Base-by-base conservation (phyloP, 169 alveolate genomes). In the Cryptosporidium bovis region DNA sequence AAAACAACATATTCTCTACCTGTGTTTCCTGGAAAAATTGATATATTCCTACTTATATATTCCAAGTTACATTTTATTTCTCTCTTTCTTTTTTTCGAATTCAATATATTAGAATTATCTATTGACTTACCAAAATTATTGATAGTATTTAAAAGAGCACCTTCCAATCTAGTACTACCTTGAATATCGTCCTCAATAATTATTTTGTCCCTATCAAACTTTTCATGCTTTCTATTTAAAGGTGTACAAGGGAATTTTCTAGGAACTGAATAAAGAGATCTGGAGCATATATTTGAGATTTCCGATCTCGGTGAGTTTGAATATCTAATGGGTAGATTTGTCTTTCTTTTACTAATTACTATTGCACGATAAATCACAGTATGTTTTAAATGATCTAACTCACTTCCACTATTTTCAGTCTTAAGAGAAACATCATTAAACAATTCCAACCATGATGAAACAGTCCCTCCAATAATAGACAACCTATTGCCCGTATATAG, bases 1-100 rank as follows among this genome's bases (percentile, higher is more conserved):
- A 77, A 77, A 16, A 77, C 64, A 12, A 62, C 60, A 36, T 60
- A 77, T 50, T 77, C 87, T 62, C 87, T 77, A 20, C 87, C 87
- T n/a, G 64, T 56, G 46, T 62, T 62, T 15, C 71, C 71, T 60
- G 87, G 71, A n/a, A 77, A 77, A 44, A 62, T 62, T 20, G 87
- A 60, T 12, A 77, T 31, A 12, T 69, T 55, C 48, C 40, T 34
- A 20, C 51, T 60, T 53, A 60, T 29, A 60, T 18, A 69, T 20
- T 69, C 68, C 27, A 69, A 46, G 40, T 69, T 69, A 53, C 18
- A 44, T 18, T 53, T 69, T 51, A 53, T 31, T 34, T 69, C 83
- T 33, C 36, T 77, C 71, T 60, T 77, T 62, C 71, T 62, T 31
- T 77, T 62, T 24, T 34, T 60, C 20, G 20, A 44, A 7, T 33